A percentile compares a stretch with the other conserved stretches of the same genome.
These are phyloP conservation scores for Chalciporus sphaerocephalus DNA, from an alignment of 768 basidiomycete species.

Conservation along the genomic window DNA sequence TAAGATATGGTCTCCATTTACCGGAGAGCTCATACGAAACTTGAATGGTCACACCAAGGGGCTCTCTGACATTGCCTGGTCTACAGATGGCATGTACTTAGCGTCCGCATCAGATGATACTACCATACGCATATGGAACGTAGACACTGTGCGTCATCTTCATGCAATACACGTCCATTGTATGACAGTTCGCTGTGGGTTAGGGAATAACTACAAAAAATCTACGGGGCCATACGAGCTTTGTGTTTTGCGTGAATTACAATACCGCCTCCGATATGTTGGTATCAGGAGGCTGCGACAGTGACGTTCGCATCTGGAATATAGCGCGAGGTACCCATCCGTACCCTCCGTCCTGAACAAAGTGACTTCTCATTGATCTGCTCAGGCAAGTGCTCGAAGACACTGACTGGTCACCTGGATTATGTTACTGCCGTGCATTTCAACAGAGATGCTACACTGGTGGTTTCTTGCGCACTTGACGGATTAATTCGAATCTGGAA, in stretches of 20 bases:
- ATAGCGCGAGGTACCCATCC: conserved; percentile 60
- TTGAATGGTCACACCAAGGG: conserved; percentile 75
- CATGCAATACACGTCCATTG: background rate
- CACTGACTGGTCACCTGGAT: conserved; percentile 88
- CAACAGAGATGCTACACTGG: conserved; percentile 84
- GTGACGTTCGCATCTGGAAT: conserved; percentile 92
- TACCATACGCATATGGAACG: conserved; percentile 85
- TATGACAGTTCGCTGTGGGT: conserved; percentile 4
- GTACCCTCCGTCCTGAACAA: background rate
- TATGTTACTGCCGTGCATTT: conserved; percentile 94
- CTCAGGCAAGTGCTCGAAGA: conserved; percentile 78
- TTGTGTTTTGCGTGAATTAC: conserved; percentile 91
- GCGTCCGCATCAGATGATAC: conserved; percentile 93
- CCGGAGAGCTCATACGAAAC: conserved; percentile 72
- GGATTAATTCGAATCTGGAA: conserved; percentile 98
- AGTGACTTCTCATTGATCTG: background rate
- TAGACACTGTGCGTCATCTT: conserved; percentile 59
- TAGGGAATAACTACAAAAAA: conserved; percentile 69
- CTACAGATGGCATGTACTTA: conserved; percentile 73
- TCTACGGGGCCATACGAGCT: conserved; percentile 79
- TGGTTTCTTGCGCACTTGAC: conserved; percentile 89
- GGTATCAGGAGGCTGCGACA: conserved; percentile 90
- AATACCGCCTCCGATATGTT: conserved; percentile 83
- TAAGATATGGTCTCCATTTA: conserved; percentile 81
- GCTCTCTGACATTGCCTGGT: conserved; percentile 87